phyloP scores from a whole-genome alignment of 2,329 filamentous ascomycete genomes.

The Diaporthe eres region DNA sequence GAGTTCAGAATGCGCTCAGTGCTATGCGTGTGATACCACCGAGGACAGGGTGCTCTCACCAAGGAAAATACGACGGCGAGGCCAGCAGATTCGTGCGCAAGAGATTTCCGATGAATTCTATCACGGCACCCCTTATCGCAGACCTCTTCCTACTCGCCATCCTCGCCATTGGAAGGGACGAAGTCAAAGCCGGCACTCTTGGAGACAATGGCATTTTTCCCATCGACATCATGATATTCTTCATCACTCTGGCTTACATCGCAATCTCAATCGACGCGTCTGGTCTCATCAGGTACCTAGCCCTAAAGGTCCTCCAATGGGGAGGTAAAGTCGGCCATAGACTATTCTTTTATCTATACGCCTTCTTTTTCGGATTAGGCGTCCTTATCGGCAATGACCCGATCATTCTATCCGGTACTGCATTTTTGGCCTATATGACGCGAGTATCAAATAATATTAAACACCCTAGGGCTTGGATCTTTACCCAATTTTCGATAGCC shows the following conservation, averaged over 20 bases:
- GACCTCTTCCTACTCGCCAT: constrained; percentile 82
- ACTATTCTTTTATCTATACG: constrained; percentile 80
- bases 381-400: constrained; percentile 82
- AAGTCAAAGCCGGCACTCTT: constrained; percentile 77
- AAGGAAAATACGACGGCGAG: not conserved
- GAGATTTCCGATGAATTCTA: constrained; percentile 7
- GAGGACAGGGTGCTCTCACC: not conserved
- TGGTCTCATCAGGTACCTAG: constrained; percentile 79
- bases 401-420: constrained; percentile 80
- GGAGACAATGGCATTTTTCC: constrained; percentile 77
- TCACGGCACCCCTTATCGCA: constrained; percentile 77
- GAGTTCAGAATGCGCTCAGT: not conserved
- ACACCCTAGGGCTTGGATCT: constrained; percentile 80
- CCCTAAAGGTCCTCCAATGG: constrained; percentile 78
- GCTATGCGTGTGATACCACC: not conserved
- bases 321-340: constrained; percentile 76
- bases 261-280: constrained; percentile 84
- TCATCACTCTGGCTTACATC: constrained; percentile 81
- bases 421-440: constrained; percentile 84
- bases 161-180: constrained; percentile 73
- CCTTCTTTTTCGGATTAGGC: constrained; percentile 78
- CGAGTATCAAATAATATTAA: constrained; percentile 80
- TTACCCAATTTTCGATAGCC: constrained; percentile 78
- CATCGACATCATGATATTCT: constrained; percentile 83
- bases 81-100: not conserved